Percentiles rank a stretch among this genome's conserved stretches.
phyloP scores from a whole-genome alignment of 805 yeast genomes.

The Candida pseudofarinosa region DNA sequence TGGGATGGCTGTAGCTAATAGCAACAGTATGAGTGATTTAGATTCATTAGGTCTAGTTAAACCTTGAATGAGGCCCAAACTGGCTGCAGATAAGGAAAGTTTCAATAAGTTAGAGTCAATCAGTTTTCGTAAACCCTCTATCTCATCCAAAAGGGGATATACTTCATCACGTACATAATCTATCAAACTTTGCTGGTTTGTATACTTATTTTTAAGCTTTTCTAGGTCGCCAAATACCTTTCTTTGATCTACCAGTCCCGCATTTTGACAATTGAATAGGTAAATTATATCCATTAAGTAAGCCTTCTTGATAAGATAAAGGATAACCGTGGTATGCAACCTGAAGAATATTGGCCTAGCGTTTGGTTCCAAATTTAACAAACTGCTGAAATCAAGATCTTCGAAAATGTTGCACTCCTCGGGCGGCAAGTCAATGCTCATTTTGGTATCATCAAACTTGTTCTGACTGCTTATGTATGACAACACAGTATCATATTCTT shows the following conservation, averaged over 20 bases:
- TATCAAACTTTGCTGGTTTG: conserved; percentile 8
- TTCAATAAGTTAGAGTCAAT: background rate
- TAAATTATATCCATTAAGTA: conserved; percentile 17
- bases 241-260: conserved; percentile 2
- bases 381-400: conserved; percentile 3
- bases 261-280: conserved; percentile 6
- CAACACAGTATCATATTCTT: conserved; percentile 12
- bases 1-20: conserved; percentile 14
- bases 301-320: conserved; percentile 23
- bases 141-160: conserved; percentile 25
- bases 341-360: background rate
- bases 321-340: conserved; percentile 8
- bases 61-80: background rate
- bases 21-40: conserved; percentile 15
- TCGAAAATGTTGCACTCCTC: background rate
- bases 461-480: conserved; percentile 9
- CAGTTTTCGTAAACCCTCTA: background rate
- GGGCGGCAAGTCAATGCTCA: conserved; percentile 5
- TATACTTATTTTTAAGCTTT: background rate
- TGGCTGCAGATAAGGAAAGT: background rate
- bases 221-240: conserved; percentile 4
- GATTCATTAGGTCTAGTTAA: conserved; percentile 26
- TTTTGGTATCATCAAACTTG: conserved; percentile 4
- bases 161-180: conserved; percentile 21
- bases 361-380: conserved; percentile 2